phyloP scores from a whole-genome alignment of 805 yeast species.

The Lipomyces spencermartinsiae region DNA sequence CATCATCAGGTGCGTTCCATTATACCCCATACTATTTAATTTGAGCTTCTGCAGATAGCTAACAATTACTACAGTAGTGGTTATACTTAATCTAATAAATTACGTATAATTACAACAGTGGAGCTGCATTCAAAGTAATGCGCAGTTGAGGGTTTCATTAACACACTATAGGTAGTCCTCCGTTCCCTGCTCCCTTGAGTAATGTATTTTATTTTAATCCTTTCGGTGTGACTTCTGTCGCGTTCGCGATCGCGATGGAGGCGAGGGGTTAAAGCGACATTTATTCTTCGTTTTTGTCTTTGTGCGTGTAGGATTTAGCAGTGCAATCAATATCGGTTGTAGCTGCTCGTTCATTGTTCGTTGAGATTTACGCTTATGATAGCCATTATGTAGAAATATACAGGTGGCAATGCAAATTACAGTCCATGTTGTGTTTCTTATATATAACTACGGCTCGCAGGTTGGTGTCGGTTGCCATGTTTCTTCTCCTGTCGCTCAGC shows the following conservation, averaged over 20 bases:
- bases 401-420: neutral
- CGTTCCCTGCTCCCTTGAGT: constrained; percentile 41
- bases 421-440: neutral
- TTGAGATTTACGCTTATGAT: neutral
- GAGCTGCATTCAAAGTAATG: constrained; percentile 36
- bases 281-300: constrained; percentile 7
- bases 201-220: constrained; percentile 26
- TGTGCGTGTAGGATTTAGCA: neutral
- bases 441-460: neutral
- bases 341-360: neutral
- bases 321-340: neutral
- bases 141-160: constrained; percentile 39
- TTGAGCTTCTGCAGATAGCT: constrained; percentile 9
- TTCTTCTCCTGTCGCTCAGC: neutral
- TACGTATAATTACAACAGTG: constrained; percentile 37
- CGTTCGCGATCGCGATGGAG: constrained; percentile 18
- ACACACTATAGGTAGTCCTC: constrained; percentile 35
- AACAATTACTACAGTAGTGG: constrained; percentile 37
- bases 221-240: constrained; percentile 34
- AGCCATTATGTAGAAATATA: neutral
- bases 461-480: neutral
- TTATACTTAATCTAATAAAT: constrained; percentile 37
- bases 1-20: constrained; percentile 38
- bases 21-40: neutral
- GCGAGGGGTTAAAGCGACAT: constrained; percentile 35